These are phyloP conservation scores for Daedaleopsis sinensis DNA, from an alignment of 768 basidiomycete species.

Conservation along the genomic window DNA sequence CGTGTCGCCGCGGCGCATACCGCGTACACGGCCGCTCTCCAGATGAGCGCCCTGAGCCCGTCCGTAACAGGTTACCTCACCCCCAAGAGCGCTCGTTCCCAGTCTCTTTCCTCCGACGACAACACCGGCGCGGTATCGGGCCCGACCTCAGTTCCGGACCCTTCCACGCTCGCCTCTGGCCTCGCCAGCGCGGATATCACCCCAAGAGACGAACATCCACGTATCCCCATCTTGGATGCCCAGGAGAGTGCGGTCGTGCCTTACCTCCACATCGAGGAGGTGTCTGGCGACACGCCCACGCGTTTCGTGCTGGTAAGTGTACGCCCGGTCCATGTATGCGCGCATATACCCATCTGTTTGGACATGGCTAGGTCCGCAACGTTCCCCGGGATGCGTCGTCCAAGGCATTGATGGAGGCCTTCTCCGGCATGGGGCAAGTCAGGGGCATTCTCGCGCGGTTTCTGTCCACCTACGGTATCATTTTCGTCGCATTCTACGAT, in stretches of 20 bases:
- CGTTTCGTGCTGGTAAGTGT: constrained; percentile 31
- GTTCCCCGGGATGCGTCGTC: constrained; percentile 38
- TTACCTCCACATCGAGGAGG: constrained; percentile 10
- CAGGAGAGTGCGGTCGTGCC: background rate
- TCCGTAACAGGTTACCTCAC: constrained; percentile 20
- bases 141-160: background rate
- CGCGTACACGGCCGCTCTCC: constrained; percentile 9
- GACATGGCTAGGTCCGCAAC: constrained; percentile 40
- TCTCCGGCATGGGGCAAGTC: constrained; percentile 39
- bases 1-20: constrained; percentile 3
- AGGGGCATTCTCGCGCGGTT: constrained; percentile 61
- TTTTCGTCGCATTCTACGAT: constrained; percentile 66
- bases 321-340: background rate
- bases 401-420: constrained; percentile 31
- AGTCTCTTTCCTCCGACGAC: constrained; percentile 22
- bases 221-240: background rate
- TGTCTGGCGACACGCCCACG: constrained; percentile 20
- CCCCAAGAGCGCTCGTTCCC: constrained; percentile 22
- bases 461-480: constrained; percentile 51
- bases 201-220: constrained; percentile 18
- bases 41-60: constrained; percentile 6
- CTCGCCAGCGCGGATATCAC: constrained; percentile 18
- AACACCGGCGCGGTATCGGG: background rate
- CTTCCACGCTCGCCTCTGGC: constrained; percentile 7
- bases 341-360: constrained; percentile 20